Evolutionary conservation across 352 stramenopile genomes (phyloP).

Genomic region (Phytophthora chlamydospora): DNA sequence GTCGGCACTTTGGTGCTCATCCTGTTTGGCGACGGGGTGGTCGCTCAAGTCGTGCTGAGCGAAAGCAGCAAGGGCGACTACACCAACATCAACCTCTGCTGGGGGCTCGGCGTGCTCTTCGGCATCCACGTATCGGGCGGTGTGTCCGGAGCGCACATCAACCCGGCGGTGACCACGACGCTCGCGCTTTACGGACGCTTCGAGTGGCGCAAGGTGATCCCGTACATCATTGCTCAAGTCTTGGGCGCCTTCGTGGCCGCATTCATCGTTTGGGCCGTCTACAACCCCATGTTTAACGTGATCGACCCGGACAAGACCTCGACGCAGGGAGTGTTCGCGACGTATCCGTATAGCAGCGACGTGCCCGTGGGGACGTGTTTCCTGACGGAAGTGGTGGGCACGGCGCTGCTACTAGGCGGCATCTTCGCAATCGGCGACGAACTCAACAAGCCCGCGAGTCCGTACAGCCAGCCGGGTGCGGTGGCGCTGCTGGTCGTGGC

Average conservation of each 20-base stretch:
- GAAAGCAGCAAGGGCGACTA: conserved; percentile 52
- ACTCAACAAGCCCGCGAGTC: conserved; percentile 45
- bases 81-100: conserved; percentile 65
- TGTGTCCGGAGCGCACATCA: conserved; percentile 57
- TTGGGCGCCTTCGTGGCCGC: conserved; percentile 47
- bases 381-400: conserved; percentile 54
- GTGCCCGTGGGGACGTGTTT: conserved; percentile 42
- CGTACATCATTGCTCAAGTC: conserved; percentile 50
- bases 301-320: conserved; percentile 45
- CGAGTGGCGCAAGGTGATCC: conserved; percentile 50
- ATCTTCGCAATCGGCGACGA: conserved; percentile 55
- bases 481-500: conserved; percentile 52
- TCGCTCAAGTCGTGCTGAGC: conserved; percentile 54
- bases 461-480: conserved; percentile 37
- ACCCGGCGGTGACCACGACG: conserved; percentile 57
- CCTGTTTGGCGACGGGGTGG: conserved; percentile 61
- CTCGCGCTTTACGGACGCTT: conserved; percentile 46
- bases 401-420: conserved; percentile 48
- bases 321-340: conserved; percentile 44
- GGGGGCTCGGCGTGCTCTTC: conserved; percentile 67
- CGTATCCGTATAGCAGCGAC: conserved; percentile 37
- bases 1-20: conserved; percentile 59
- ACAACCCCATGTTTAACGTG: conserved; percentile 48
- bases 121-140: conserved; percentile 53
- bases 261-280: conserved; percentile 48